A percentile compares a stretch with the other conserved stretches of the same genome.
Evolutionary conservation across 768 basidiomycete species (phyloP).

Genomic region (Amanita muscaria): DNA sequence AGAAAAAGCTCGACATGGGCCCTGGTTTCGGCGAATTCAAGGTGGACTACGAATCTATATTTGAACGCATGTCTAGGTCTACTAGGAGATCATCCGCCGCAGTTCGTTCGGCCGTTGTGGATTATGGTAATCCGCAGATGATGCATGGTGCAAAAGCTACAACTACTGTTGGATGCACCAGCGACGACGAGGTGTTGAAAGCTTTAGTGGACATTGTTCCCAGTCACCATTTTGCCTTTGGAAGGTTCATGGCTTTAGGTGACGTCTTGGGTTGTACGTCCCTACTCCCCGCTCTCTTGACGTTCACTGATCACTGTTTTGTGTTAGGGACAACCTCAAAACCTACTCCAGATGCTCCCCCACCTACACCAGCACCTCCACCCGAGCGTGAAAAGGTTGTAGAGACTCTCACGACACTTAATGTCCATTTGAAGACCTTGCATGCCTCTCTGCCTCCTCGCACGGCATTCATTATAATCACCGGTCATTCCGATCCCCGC

Average conservation of each 20-base stretch:
- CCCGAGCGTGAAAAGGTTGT: constrained; percentile 27
- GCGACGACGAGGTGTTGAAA: constrained; percentile 73
- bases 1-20: constrained; percentile 73
- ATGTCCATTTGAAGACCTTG: constrained; percentile 51
- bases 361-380: constrained; percentile 20
- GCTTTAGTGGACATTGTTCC: constrained; percentile 50
- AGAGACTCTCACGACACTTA: constrained; percentile 38
- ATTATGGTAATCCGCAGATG: constrained; percentile 73
- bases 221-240: constrained; percentile 77
- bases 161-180: constrained; percentile 64
- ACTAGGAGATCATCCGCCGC: constrained; percentile 28
- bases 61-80: constrained; percentile 70
- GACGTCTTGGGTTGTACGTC: constrained; percentile 72
- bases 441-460: constrained; percentile 65
- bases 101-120: constrained; percentile 57
- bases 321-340: constrained; percentile 56
- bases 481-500: constrained; percentile 84
- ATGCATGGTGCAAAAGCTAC: constrained; percentile 85
- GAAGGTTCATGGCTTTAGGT: constrained; percentile 75
- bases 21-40: constrained; percentile 81
- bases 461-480: constrained; percentile 79
- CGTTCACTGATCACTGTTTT: background rate
- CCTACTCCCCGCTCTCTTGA: constrained; percentile 3
- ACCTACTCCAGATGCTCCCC: constrained; percentile 27
- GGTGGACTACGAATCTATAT: constrained; percentile 78